Evolutionary conservation across 441 rosid genomes (phyloP).

Genomic region (Aleurites moluccanus): DNA sequence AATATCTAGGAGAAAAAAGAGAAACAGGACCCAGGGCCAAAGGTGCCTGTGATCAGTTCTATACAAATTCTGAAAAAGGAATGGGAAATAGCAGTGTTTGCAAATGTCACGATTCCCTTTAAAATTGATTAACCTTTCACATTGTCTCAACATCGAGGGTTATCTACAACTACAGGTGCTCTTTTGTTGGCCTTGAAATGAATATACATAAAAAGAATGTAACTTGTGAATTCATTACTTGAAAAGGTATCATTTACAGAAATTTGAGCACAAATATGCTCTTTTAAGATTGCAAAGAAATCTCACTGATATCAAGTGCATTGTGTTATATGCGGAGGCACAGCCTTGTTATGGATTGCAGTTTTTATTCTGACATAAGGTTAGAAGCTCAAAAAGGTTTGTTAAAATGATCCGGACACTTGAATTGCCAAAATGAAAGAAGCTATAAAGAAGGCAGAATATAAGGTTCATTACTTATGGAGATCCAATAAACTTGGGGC

Average conservation of each 20-base stretch:
- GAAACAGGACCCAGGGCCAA: background rate
- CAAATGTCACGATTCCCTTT: background rate
- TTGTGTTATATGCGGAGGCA: background rate
- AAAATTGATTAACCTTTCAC: background rate
- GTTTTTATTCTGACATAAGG: background rate
- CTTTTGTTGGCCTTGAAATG: background rate
- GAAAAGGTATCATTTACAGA: background rate
- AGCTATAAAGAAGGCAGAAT: background rate
- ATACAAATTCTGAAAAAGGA: background rate
- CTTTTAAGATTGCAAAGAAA: background rate
- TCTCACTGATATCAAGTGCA: background rate
- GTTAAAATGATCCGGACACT: background rate
- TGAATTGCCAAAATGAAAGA: background rate
- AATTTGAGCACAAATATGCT: background rate
- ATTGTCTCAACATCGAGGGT: background rate
- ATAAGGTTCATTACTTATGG: background rate
- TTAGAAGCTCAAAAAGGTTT: background rate
- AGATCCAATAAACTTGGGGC: background rate
- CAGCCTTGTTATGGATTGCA: background rate
- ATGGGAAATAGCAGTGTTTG: background rate
- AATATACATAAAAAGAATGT: background rate
- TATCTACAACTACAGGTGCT: background rate
- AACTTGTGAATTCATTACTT: background rate
- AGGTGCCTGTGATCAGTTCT: background rate
- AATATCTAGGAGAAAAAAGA: background rate